Base-by-base conservation (phyloP, 148 eudicot species). In the Suaeda aralocaspica region DNA sequence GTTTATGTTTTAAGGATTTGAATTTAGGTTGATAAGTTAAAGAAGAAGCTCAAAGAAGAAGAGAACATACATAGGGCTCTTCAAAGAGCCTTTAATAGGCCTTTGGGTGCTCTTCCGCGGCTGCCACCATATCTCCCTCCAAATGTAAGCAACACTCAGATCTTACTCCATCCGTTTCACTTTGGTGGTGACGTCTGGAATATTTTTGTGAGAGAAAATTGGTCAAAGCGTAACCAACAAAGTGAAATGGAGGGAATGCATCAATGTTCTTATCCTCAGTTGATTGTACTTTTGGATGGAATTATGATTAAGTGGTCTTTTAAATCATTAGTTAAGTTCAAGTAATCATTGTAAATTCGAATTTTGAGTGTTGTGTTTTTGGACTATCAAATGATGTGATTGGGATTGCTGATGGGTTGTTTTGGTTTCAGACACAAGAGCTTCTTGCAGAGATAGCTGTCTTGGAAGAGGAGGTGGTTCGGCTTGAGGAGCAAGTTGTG, bases 371-470 rank as follows among this genome's bases (percentile, higher is more conserved):
- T 52, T 19, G 12, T 1, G 22, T 56, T 5, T 39, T 16, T 42
- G 34, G 31, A 45, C 8, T 42, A 44, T 14, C 3, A 41, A 12
- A 62, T 30, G 24, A 36, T 42, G 9, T 33, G 44, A 36, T 30
- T 13, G 66, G 72, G 67, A 41, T 59, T 41, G 44, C 16, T 72
- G 44, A 72, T 18, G 36, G 9, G n/a, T 29, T 67, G 0, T 49
- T 67, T 71, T 36, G 63, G 13, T 53, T 71, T 60, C 82, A 94
- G 98, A 87, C 89, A 68, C 71, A 84, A 59, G 96, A 94, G 82
- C 96, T 94, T 74, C 80, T 94, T 34, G 98, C 98, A 68, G 98
- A 94, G 73, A 90, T 94, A 52, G 98, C 98, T 59, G 98, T 91
- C 19, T 64, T 94, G 78, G 98, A 94, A 81, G 98, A 94, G 70